Percentiles rank a stretch among this genome's conserved stretches.
Evolutionary conservation across 495 filamentous ascomycete genomes (phyloP).

Genomic region (Podospora pseudopauciseta): DNA sequence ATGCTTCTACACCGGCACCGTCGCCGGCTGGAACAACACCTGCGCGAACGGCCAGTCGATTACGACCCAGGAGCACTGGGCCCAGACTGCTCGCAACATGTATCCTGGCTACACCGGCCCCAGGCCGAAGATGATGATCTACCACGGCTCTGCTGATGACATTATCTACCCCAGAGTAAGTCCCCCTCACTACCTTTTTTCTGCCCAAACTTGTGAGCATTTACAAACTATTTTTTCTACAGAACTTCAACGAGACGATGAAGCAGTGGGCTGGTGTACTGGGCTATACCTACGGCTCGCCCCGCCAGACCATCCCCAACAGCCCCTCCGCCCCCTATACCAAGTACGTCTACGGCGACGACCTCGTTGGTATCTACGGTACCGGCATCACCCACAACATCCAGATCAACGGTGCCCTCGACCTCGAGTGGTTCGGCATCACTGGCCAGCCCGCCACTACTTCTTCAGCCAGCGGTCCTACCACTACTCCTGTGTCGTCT

Average conservation of each 20-base stretch:
- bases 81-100: conserved; percentile 40
- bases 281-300: conserved; percentile 36
- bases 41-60: conserved; percentile 43
- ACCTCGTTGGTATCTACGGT: conserved; percentile 40
- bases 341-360: conserved; percentile 46
- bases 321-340: conserved; percentile 36
- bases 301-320: conserved; percentile 29
- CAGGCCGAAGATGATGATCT: conserved; percentile 55
- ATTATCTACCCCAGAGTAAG: conserved; percentile 39
- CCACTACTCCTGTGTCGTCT: conserved; percentile 7
- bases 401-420: conserved; percentile 29
- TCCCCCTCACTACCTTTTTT: neutral
- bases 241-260: conserved; percentile 49
- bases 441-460: conserved; percentile 9
- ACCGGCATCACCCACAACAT: conserved; percentile 34
- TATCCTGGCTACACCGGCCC: conserved; percentile 50
- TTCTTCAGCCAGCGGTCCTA: neutral
- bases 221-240: neutral
- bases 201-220: neutral
- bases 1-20: conserved; percentile 51
- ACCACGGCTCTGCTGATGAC: conserved; percentile 48
- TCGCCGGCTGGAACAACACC: conserved; percentile 44
- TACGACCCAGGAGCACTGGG: conserved; percentile 43
- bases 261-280: conserved; percentile 53
- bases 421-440: conserved; percentile 38